These are phyloP conservation scores for Lactifluus echinatus DNA, from an alignment of 768 basidiomycete species.

Conservation along the genomic window DNA sequence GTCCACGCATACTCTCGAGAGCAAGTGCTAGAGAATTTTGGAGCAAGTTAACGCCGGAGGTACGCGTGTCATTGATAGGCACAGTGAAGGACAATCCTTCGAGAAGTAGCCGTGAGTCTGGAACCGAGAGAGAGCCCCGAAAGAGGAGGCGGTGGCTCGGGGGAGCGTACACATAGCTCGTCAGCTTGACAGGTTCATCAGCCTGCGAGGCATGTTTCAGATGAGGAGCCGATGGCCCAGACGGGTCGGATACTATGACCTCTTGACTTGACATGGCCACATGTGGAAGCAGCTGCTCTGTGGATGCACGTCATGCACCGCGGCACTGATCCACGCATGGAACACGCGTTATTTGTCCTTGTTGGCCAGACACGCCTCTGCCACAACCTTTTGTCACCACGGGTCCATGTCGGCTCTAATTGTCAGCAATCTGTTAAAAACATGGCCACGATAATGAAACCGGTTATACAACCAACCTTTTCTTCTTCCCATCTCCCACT, in stretches of 20 bases:
- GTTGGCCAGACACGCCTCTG: neutral
- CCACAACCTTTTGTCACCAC: neutral
- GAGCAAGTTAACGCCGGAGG: slow-evolving; percentile 32
- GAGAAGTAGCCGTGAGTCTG: slow-evolving; percentile 61
- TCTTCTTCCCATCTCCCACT: neutral
- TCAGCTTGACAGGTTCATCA: slow-evolving; percentile 16
- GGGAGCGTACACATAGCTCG: slow-evolving; percentile 26
- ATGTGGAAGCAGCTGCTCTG: neutral
- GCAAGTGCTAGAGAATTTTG: slow-evolving; percentile 64
- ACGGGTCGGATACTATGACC: neutral
- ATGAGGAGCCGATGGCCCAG: neutral
- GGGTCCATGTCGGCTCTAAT: neutral
- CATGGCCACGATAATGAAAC: neutral
- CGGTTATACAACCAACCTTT: neutral
- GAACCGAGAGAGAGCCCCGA: slow-evolving; percentile 63
- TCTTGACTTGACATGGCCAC: neutral
- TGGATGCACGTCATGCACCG: neutral
- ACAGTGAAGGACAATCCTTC: slow-evolving; percentile 68
- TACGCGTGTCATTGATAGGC: slow-evolving; percentile 29
- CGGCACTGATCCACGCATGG: slow-evolving; percentile 8
- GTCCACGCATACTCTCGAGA: slow-evolving; percentile 72
- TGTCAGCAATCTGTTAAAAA: slow-evolving; percentile 6
- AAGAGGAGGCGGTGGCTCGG: slow-evolving; percentile 53
- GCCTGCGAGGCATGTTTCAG: neutral
- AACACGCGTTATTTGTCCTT: slow-evolving; percentile 15